Base-by-base conservation (phyloP, 768 basidiomycete species). In the Inosperma sp. region DNA sequence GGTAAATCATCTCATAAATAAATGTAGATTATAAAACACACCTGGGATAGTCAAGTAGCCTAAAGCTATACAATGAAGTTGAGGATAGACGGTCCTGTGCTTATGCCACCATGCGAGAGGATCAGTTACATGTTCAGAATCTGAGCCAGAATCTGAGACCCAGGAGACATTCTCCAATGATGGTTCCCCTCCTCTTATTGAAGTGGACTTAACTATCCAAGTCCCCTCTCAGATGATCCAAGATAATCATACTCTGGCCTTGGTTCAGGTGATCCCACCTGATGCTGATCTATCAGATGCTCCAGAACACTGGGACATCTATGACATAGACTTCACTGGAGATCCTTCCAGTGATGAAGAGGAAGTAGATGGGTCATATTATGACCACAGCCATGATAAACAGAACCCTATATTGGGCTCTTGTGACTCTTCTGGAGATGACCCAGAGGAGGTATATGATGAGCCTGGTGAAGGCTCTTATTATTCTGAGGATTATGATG, bases 41-140 rank as follows among this genome's bases (percentile, higher is more conserved):
- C 44, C 12, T 12, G 19, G 25, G 14, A 26, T n/a, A 6, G 14
- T n/a, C 34, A 36, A 36, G 19, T 36, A 36, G 34, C 22, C 36
- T 37, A 19, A 19, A 37, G 36, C 36, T 69, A 73, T 70, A 1
- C 54, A 54, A 2, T 61, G 63, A 2, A 72, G 64, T 1, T 37
- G 33, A 16, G 67, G 68, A 47, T 59, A 71, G 1, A 49, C 49
- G 0, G 27, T 1, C 30, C 47, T 48, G 1, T 50, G 34, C 12
- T 62, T 54, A 26, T 33, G 16, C 71, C 72, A 72, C 70, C 68
- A 72, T 6, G 13, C 23, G 17, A 70, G 45, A 4, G 36, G 17
- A 37, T 37, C 36, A 12, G 36, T 37, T 37, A 37, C 36, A 37
- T 37, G 53, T 45, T 70, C 65, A 21, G 57, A 33, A 16, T 62